A percentile compares a stretch with the other conserved stretches of the same genome.
Conservation (phyloP, 176 grass and related monocot species). For the Oryza meridionalis region DNA sequence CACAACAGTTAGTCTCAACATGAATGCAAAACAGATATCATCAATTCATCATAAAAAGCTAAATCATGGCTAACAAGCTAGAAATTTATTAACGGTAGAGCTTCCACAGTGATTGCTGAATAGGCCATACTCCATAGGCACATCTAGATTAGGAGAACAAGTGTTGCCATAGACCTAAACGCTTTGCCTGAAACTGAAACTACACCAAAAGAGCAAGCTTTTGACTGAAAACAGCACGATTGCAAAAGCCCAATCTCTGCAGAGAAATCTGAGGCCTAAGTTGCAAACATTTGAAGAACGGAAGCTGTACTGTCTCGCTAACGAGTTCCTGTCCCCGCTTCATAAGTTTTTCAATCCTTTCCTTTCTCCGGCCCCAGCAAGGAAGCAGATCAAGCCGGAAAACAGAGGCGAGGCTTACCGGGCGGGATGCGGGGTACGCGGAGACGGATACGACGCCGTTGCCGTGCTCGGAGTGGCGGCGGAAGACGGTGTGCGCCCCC, state of each 20-base stretch:
- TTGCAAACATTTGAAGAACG: not conserved
- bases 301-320: not conserved
- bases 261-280: not conserved
- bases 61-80: not conserved
- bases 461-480: constrained; percentile 58
- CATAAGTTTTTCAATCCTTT: not conserved
- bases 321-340: not conserved
- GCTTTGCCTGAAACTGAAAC: not conserved
- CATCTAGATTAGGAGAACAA: not conserved
- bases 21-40: not conserved
- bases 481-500: constrained; percentile 64
- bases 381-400: not conserved
- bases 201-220: not conserved
- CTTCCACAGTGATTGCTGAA: not conserved
- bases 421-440: constrained; percentile 69
- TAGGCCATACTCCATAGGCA: not conserved
- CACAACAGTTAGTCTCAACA: constrained; percentile 6
- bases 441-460: constrained; percentile 89
- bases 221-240: not conserved
- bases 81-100: not conserved
- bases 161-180: not conserved
- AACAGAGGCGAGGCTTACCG: constrained; percentile 42
- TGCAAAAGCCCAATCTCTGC: not conserved
- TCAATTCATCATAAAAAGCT: not conserved
- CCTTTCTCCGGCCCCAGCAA: constrained; percentile 3